A percentile compares a stretch with the other conserved stretches of the same genome.
These are phyloP conservation scores for Diospyros lotus DNA, from an alignment of 148 eudicot genomes.

Conservation along the genomic window DNA sequence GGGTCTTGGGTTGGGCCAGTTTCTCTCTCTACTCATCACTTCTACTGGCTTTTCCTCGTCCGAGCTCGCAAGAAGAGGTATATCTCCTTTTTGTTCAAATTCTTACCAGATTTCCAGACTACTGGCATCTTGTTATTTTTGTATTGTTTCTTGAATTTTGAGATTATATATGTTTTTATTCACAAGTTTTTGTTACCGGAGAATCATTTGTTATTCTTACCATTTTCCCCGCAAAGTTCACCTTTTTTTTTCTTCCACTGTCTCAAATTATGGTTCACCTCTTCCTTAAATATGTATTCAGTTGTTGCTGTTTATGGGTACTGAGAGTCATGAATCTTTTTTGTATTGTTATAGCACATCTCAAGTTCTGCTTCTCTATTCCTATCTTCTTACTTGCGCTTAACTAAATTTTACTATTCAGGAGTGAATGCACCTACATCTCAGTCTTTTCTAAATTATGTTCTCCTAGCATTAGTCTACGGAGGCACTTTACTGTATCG, in stretches of 20 bases:
- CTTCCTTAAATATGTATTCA: background rate
- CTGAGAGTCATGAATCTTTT: background rate
- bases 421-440: constrained; percentile 92
- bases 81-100: background rate
- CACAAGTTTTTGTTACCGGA: background rate
- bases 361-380: constrained; percentile 5
- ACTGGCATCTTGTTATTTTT: no score
- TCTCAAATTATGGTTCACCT: background rate
- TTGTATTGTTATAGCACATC: background rate
- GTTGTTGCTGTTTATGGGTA: background rate
- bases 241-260: background rate
- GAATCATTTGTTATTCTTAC: background rate
- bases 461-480: constrained; percentile 61
- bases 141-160: no score
- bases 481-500: constrained; percentile 47
- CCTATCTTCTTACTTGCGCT: background rate
- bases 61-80: constrained; percentile 72
- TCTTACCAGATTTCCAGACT: no score
- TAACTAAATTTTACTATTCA: constrained; percentile 8
- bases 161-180: no score
- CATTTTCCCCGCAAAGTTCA: background rate
- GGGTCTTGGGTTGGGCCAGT: constrained; percentile 56
- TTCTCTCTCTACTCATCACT: constrained; percentile 62
- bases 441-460: constrained; percentile 74
- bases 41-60: constrained; percentile 76